Base-by-base conservation (phyloP, 805 yeast genomes). In the Saturnispora hagleri region DNA sequence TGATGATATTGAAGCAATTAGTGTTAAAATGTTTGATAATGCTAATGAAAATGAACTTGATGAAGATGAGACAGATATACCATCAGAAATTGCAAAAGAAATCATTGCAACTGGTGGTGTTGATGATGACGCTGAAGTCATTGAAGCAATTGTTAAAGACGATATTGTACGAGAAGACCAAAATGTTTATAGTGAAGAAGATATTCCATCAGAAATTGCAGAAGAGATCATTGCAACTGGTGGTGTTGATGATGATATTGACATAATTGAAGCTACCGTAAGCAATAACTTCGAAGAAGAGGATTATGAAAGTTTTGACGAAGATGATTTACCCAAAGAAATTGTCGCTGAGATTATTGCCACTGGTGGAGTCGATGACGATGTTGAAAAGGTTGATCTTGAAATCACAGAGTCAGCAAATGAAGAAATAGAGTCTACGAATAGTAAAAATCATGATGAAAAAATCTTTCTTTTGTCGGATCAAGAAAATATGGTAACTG, bases 341-440 rank as follows among this genome's bases (percentile, higher is more conserved):
- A 34, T 48, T 26, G 42, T 27, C 12, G 36, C 33, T 20, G 31
- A 35, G 28, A 49, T 49, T 13, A 36, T 48, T n/a, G 27, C 43
- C 9, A 26, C 51, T n/a, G 51, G 51, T 17, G 51, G 51, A 22
- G 46, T 48, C 8, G 51, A 48, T 18, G 40, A 41, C 22, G 51
- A 49, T 18, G 48, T 47, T 9, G 57, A 46, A 24, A 49, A 42
- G 4, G 42, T 57, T 3, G 55, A 55, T 6, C 27, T 51, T 18
- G 60, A 60, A 17, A 31, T 53, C 12, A 53, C n/a, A 7, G 49
- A 43, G 28, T 47, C 24, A 48, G 10, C 44, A 44, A 20, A 50
- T 46, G 6, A 38, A 36, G 50, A 43, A 9, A 53, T 50, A 15
- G 36, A 45, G 2, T 42, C 41, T 1, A 33, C 36, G 36, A 56